phyloP scores from a whole-genome alignment of 352 stramenopile genomes.

The Phytophthora parvispora region DNA sequence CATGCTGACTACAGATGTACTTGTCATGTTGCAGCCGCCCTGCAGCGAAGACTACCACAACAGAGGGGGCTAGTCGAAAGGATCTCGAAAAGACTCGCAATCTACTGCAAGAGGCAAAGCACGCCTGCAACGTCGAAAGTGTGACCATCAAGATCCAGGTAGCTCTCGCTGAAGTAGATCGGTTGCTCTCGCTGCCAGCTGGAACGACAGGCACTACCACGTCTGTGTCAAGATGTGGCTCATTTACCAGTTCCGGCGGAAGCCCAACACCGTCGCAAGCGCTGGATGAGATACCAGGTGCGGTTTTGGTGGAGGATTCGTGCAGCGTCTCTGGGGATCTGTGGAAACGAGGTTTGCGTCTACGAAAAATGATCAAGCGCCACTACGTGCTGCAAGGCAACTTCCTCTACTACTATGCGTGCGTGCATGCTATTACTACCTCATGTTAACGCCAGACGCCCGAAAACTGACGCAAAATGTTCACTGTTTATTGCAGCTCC shows the following conservation, averaged over 20 bases:
- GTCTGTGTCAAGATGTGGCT: constrained; percentile 14
- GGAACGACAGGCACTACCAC: constrained; percentile 1
- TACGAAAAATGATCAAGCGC: constrained; percentile 91
- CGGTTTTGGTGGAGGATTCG: constrained; percentile 41
- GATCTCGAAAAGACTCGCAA: constrained; percentile 66
- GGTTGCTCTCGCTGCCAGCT: constrained; percentile 25
- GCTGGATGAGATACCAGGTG: constrained; percentile 35
- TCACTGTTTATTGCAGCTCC: constrained; percentile 35
- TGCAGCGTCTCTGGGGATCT: constrained; percentile 65
- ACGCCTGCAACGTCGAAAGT: constrained; percentile 45
- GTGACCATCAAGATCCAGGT: constrained; percentile 57
- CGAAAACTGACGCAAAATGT: constrained; percentile 6
- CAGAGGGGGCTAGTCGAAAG: constrained; percentile 45
- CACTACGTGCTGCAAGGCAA: constrained; percentile 90
- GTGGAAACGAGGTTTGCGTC: constrained; percentile 80
- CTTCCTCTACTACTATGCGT: constrained; percentile 92
- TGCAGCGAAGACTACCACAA: constrained; percentile 30
- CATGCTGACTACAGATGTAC: neutral
- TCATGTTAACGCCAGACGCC: neutral
- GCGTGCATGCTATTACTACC: constrained; percentile 20
- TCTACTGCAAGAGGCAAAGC: constrained; percentile 63
- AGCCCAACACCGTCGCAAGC: constrained; percentile 32
- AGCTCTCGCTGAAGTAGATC: constrained; percentile 58
- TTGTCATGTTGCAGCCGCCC: constrained; percentile 38
- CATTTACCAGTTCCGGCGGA: constrained; percentile 20